Percentiles rank a stretch among this genome's conserved stretches.
Conservation (phyloP, 75 land plant genomes). For the Sequoia sempervirens region DNA sequence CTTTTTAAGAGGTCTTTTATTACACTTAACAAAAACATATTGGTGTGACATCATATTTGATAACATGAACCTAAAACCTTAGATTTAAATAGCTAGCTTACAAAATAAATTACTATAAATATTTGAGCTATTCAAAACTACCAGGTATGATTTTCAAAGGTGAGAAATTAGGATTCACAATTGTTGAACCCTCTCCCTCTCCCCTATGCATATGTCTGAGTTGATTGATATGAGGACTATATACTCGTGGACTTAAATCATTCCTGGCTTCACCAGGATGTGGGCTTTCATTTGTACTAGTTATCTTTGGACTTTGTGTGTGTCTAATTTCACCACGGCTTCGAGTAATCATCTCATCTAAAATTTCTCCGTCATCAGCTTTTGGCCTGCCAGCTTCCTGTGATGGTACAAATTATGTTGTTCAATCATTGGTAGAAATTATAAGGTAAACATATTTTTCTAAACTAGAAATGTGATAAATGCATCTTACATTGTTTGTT, state of each 20-base stretch:
- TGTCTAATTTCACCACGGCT: conserved; percentile 80
- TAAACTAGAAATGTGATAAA: neutral
- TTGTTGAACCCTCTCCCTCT: too few relatives aligned
- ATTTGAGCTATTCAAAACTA: too few relatives aligned
- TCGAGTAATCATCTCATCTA: conserved; percentile 68
- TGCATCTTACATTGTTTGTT: conserved; percentile 13
- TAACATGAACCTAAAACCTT: too few relatives aligned
- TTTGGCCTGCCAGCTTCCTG: conserved; percentile 11
- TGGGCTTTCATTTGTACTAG: conserved; percentile 37
- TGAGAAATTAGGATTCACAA: too few relatives aligned
- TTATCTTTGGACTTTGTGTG: conserved; percentile 47
- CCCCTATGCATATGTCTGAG: conserved; percentile 11
- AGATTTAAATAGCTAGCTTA: too few relatives aligned
- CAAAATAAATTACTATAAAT: too few relatives aligned
- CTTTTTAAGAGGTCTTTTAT: too few relatives aligned
- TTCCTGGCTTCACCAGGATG: conserved; percentile 15
- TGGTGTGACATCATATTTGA: too few relatives aligned
- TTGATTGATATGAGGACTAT: conserved; percentile 31
- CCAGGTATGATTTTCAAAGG: too few relatives aligned
- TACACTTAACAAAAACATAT: too few relatives aligned
- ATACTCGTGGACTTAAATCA: conserved; percentile 16
- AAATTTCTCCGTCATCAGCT: conserved; percentile 47
- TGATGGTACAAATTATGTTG: neutral
- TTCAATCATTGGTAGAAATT: neutral
- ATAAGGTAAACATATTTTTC: neutral